Evolutionary conservation across 352 stramenopile species (phyloP).

Genomic region (Phytophthora quininea): DNA sequence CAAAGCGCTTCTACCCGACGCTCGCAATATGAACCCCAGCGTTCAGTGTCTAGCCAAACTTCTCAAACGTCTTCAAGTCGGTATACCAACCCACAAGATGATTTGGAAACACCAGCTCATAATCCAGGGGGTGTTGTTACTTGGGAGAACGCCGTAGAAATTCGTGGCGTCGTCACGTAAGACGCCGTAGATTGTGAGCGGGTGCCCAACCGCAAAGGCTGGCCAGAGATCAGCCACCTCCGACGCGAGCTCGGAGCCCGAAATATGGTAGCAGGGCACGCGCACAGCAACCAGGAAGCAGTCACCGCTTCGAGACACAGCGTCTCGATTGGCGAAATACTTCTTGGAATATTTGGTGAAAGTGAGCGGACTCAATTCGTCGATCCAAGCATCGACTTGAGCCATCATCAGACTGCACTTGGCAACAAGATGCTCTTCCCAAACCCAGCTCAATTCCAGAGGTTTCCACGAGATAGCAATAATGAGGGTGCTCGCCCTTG

Average conservation of each 20-base stretch:
- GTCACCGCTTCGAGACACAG: neutral
- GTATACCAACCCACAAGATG: neutral
- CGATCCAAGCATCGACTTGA: neutral
- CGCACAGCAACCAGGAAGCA: constrained; percentile 9
- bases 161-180: neutral
- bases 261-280: neutral
- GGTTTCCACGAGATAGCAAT: neutral
- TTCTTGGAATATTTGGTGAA: constrained; percentile 7
- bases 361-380: neutral
- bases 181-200: neutral
- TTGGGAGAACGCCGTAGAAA: neutral
- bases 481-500: neutral
- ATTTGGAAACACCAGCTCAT: neutral
- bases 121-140: neutral
- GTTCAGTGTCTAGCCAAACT: neutral
- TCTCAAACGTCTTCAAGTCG: neutral
- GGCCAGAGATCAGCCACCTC: neutral
- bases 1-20: neutral
- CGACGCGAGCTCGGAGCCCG: neutral
- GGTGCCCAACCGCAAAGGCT: constrained; percentile 1
- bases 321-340: neutral
- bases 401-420: neutral
- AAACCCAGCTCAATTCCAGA: constrained; percentile 3
- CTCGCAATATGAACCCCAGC: neutral
- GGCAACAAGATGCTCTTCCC: neutral